Evolutionary conservation across 495 filamentous ascomycete genomes (phyloP).

Genomic region (Penicillium samsonianum): DNA sequence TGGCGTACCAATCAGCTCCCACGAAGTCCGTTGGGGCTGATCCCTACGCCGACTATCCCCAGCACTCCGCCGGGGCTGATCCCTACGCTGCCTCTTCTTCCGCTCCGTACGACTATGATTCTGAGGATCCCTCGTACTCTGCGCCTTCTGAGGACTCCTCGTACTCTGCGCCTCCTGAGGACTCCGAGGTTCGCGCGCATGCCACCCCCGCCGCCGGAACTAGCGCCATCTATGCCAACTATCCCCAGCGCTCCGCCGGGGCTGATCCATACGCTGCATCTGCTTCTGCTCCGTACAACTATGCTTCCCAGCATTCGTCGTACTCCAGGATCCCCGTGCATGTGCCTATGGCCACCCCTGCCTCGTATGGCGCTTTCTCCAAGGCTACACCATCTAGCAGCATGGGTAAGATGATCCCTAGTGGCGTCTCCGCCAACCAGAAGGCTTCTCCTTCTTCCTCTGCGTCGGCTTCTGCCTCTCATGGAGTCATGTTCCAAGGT

Average conservation of each 20-base stretch:
- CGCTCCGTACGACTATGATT: too few relatives aligned
- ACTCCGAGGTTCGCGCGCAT: too few relatives aligned
- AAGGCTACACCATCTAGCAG: constrained; percentile 16
- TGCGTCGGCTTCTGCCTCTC: constrained; percentile 18
- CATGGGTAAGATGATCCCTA: constrained; percentile 13
- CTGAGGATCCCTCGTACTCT: too few relatives aligned
- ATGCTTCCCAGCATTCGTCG: constrained; percentile 14
- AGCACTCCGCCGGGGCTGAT: not conserved
- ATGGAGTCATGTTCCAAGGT: constrained; percentile 31
- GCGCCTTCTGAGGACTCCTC: too few relatives aligned
- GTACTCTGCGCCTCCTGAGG: too few relatives aligned
- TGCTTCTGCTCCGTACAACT: constrained; percentile 14
- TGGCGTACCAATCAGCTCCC: constrained; percentile 11
- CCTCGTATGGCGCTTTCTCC: constrained; percentile 11
- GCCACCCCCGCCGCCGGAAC: too few relatives aligned
- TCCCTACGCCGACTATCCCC: not conserved
- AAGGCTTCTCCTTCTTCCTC: constrained; percentile 2
- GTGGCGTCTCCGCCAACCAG: constrained; percentile 7
- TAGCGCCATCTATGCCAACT: not conserved
- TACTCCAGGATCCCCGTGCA: constrained; percentile 38
- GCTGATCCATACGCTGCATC: constrained; percentile 2
- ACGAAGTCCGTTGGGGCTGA: not conserved
- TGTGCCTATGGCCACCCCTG: constrained; percentile 28
- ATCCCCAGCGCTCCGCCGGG: constrained; percentile 7
- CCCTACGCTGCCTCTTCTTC: not conserved